Base-by-base conservation (phyloP, 768 basidiomycete species). In the Leccinum boreale region DNA sequence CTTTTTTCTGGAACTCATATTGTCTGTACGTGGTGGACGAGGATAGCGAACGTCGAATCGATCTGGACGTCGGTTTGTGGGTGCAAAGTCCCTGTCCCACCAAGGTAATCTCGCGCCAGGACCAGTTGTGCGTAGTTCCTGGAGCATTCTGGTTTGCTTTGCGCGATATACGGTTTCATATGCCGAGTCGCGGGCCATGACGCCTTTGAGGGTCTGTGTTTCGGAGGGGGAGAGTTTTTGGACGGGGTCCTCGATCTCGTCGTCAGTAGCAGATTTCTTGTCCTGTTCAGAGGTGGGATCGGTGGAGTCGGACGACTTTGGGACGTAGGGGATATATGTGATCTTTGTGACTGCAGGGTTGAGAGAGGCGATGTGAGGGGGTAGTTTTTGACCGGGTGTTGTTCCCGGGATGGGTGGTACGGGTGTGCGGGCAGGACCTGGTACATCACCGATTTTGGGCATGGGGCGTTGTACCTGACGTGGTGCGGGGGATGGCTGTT, bases 11-110 rank as follows among this genome's bases (percentile, higher is more conserved):
- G 77, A 74, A 33, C 60, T 66, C 56, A 68, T 68, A 59, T 52
- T 66, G 59, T 65, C 70, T 1, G 47, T 62, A 61, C 65, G 74
- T 62, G 46, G 79, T 74, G 75, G 81, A 77, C 74, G 75, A 39
- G 84, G 82, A 74, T 83, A 85, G 21, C 81, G 63, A 33, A 84
- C 78, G 58, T 84, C 81, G 66, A 90, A 84, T 49, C 68, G 70
- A 64, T 72, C 70, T 3, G 66, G 68, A 5, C 70, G 65, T 47
- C 72, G 52, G 15, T 63, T 72, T 26, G 62, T 51, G 58, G 70
- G 65, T 64, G 70, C 71, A 58, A 57, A 69, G 62, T 81, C 84
- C 67, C 81, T 82, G 73, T 88, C 86, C 79, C 84, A 87, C 86
- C 87, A 89, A 62, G 76, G 77, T 7, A 75, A 66, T 33, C 74